Base-by-base conservation (phyloP, 2,329 filamentous ascomycete genomes). In the Sporothrix pseudoabietina region DNA sequence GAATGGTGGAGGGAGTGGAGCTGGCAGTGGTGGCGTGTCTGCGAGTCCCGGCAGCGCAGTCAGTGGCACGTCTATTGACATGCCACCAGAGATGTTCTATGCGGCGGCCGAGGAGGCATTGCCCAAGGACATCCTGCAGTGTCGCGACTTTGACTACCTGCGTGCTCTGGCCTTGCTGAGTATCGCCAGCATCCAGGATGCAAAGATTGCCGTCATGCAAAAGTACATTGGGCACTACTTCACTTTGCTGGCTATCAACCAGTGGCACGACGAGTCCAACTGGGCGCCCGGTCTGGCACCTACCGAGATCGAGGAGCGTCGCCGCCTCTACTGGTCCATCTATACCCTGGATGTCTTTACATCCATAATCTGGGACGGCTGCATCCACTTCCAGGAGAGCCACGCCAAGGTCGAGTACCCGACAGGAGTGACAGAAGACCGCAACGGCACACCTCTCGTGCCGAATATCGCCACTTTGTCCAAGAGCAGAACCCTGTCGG, bases 271-370 rank as follows among this genome's bases (percentile, higher is more conserved):
- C 72, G 77, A 78, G 69, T 54, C 75, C 49, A 78, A 77, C 73
- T 78, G 77, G 77, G 73, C 75, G 9, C 47, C 71, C 6, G 73
- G 71, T 14, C 69, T 77, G 14, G 44, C 70, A 7, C 22, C 69
- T 9, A 71, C 69, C 14, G 77, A 78, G 66, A 72, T 72, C 6
- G 77, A 78, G 49, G 76, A 78, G 71, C 71, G 75, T 4, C 74
- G 77, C 30, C 76, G 77, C 19, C 52, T 77, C 82, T 85, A 85
- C 76, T 89, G 87, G 87, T 86, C 86, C 52, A 87, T 86, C 72
- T 89, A 89, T 76, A 86, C 84, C 9, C 79, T 89, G 1, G 87
- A 89, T 72, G 82, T 89, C 3, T 87, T 85, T 77, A 82, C 84
- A 0, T 83, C 85, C 3, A 83, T 87, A 54, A 85, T 88, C 8